A percentile compares a stretch with the other conserved stretches of the same genome.
Evolutionary conservation across 1,284 basidiomycete genomes (phyloP).

Genomic region (Apiotrichum laibachii): DNA sequence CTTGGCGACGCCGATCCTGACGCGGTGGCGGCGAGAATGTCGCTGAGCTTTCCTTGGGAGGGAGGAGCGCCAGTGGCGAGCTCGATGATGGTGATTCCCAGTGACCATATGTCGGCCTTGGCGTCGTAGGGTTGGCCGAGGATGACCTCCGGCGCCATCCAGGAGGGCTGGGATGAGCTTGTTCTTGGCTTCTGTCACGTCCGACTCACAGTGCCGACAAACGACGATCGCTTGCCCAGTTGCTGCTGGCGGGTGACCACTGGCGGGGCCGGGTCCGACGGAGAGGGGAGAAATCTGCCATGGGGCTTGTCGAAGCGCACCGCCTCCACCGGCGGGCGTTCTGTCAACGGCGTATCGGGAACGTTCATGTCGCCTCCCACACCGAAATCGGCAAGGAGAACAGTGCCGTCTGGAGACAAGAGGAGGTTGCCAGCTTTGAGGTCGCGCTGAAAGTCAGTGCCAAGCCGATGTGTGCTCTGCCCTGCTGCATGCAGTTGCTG

Average conservation of each 20-base stretch:
- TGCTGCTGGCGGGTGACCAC: constrained; percentile 9
- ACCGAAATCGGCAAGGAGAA: constrained; percentile 90
- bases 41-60: constrained; percentile 2
- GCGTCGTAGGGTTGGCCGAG: constrained; percentile 81
- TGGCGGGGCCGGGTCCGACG: constrained; percentile 10
- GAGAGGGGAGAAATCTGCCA: constrained; percentile 7
- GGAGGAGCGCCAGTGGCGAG: constrained; percentile 39
- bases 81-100: constrained; percentile 69
- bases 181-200: not conserved
- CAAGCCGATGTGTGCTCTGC: too few relatives aligned
- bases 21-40: constrained; percentile 13
- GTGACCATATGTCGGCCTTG: constrained; percentile 94
- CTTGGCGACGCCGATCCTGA: constrained; percentile 4
- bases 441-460: constrained; percentile 33
- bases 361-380: constrained; percentile 55
- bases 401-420: constrained; percentile 71
- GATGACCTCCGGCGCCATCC: constrained; percentile 98
- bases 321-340: constrained; percentile 24
- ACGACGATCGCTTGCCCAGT: constrained; percentile 74
- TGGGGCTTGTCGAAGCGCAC: constrained; percentile 28
- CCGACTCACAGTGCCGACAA: constrained; percentile 70
- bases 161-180: constrained; percentile 63
- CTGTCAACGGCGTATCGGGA: constrained; percentile 19
- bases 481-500: too few relatives aligned
- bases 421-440: constrained; percentile 80